Evolutionary conservation across 805 yeast genomes (phyloP), one percentile per base, ranked within the genome.

Genomic region (Teunomyces funiuensis): DNA sequence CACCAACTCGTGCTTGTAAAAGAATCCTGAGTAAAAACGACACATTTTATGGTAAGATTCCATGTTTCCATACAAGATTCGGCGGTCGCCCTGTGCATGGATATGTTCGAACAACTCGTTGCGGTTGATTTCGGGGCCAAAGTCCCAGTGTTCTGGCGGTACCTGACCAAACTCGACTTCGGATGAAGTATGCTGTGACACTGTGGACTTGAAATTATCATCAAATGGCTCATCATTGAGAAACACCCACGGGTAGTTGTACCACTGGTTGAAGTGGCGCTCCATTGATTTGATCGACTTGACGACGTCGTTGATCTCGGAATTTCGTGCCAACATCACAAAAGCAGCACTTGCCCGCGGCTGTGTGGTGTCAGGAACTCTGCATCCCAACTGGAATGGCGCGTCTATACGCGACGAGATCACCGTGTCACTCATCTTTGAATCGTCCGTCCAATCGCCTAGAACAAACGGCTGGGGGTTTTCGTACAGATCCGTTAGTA

Each of bases 31-130:
- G 57, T 86, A 88, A 60, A 83, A 90, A 11, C 96, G 74, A 60
- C 98, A 91, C 98, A 90, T 91, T 56, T 85, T 84, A 61, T 91
- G 97, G 58, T 91, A 93, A 5, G 91, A 79, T 38, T 76, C 83
- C 70, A 82, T 62, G 44, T 79, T 82, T 0, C 97, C 98, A 60
- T 91, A 90, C 77, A 87, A 75, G 45, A 91, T 81, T 1, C 80
- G 82, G 28, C 88, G 65, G 62, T 90, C 97, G 25, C 95, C 95
- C 61, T 89, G 96, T 15, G 71, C 65, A 30, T 81, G 75, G n/a
- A 90, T 73, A 11, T 71, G 69, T 56, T 86, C 89, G 22, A 71
- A 53, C 42, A 85, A 63, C 36, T 63, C 73, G 1, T 60, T 64
- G 6, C 52, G 59, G 47, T 72, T 76, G 3, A 73, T 60, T 13